phyloP scores from a whole-genome alignment of 108 stramenopile species.

The Nitzschia putrida region DNA sequence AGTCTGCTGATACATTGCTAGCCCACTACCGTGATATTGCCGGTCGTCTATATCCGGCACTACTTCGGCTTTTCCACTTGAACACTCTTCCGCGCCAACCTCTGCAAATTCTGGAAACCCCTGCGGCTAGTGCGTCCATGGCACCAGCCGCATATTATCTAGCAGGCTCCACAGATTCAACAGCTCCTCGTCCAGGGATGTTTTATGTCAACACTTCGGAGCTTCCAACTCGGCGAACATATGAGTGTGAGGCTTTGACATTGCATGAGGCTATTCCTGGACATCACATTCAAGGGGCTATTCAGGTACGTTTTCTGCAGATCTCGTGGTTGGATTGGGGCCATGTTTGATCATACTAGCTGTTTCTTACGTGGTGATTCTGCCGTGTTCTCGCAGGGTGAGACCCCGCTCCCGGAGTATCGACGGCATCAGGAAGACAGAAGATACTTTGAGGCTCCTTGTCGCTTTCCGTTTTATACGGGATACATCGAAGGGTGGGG shows the following conservation, averaged over 20 bases:
- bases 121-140: conserved; percentile 37
- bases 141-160: conserved; percentile 60
- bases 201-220: conserved; percentile 61
- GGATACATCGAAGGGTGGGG: conserved; percentile 71
- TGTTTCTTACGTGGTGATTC: too few relatives aligned
- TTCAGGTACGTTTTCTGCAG: conserved; percentile 12
- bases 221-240: conserved; percentile 42
- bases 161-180: conserved; percentile 43
- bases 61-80: conserved; percentile 51
- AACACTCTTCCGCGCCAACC: conserved; percentile 46
- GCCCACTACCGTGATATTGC: conserved; percentile 55
- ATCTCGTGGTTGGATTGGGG: too few relatives aligned
- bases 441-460: conserved; percentile 59
- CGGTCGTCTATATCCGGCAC: conserved; percentile 43
- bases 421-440: conserved; percentile 52
- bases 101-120: conserved; percentile 46
- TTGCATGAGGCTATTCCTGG: conserved; percentile 64
- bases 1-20: conserved; percentile 32
- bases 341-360: too few relatives aligned
- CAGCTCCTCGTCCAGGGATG: conserved; percentile 42
- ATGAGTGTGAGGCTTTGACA: conserved; percentile 51
- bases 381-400: conserved; percentile 3
- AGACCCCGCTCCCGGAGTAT: conserved; percentile 46
- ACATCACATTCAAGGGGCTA: conserved; percentile 61
- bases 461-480: conserved; percentile 66